Percentiles rank a stretch among this genome's conserved stretches.
These are phyloP conservation scores for Lomentospora prolificans DNA, from an alignment of 2,329 filamentous ascomycete species.

Conservation along the genomic window DNA sequence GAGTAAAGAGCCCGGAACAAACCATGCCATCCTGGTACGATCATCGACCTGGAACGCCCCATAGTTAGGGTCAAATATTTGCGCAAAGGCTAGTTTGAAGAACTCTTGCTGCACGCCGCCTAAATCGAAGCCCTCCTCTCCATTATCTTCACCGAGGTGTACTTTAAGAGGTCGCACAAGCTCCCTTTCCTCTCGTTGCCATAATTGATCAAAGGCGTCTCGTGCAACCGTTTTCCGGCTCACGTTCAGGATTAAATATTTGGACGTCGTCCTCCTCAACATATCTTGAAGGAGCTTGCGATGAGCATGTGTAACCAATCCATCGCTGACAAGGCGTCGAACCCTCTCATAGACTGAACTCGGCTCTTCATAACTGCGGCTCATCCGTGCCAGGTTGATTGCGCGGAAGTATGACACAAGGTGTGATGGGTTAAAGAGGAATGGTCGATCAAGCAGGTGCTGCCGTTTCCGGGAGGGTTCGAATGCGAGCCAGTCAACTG, in stretches of 20 bases:
- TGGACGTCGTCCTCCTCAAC: constrained; percentile 56
- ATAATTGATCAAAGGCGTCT: constrained; percentile 79
- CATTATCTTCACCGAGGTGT: constrained; percentile 68
- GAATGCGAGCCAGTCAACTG: constrained; percentile 59
- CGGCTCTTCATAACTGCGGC: constrained; percentile 63
- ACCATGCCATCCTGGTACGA: constrained; percentile 75
- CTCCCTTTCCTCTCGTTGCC: constrained; percentile 75
- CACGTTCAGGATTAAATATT: constrained; percentile 62
- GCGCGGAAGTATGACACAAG: constrained; percentile 78
- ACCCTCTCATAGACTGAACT: constrained; percentile 47
- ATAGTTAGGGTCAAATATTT: constrained; percentile 68
- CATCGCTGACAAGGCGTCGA: constrained; percentile 43
- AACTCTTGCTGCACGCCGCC: constrained; percentile 96
- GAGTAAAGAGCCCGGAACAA: constrained; percentile 71
- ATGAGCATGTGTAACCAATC: constrained; percentile 47
- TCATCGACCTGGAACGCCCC: constrained; percentile 73
- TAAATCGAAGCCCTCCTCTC: constrained; percentile 85
- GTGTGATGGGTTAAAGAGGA: constrained; percentile 63
- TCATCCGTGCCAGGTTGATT: constrained; percentile 83
- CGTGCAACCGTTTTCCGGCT: constrained; percentile 56
- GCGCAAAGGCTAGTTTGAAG: constrained; percentile 72
- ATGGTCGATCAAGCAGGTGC: constrained; percentile 73
- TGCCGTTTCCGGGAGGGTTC: constrained; percentile 50
- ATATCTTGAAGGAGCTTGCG: constrained; percentile 52
- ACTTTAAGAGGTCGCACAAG: constrained; percentile 81